Base-by-base conservation (phyloP, 108 stramenopile genomes). In the Cyclotella kingstonii region DNA sequence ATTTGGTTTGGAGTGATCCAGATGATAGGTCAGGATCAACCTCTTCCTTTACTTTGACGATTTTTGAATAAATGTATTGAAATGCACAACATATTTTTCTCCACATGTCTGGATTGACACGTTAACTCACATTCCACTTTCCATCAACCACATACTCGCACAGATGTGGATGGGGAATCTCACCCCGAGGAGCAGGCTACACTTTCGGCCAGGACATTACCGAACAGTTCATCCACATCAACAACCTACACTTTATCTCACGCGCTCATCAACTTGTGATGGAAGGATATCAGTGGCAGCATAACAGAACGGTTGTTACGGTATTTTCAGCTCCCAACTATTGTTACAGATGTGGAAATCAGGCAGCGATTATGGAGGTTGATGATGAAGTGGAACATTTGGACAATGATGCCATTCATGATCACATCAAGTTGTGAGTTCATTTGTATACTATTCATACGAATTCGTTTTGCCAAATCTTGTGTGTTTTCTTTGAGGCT, bases 1-100 rank as follows among this genome's bases (percentile, higher is more conserved):
- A 99, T 83, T 81, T 99, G 50, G 89, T 99, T 5, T 99, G 98
- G 98, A 87, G 79, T 43, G 98, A 99, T 70, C 98, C 98, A 3
- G 98, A 99, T 68, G 98, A 99, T 54, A 83, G 97, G 55, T 81
- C 52, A 50, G 79, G n/a, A 68, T 46, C 31, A 25, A 22, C 7
- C 19, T 28, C n/a, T 34, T 7, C 35, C 25, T 27, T 12, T 36
- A 14, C 9, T 54, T 23, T 44, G 3, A 30, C 23, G n/a, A n/a
- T n/a, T n/a, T n/a, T n/a, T n/a, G n/a, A n/a, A n/a, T n/a, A n/a
- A n/a, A n/a, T n/a, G n/a, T n/a, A n/a, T n/a, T n/a, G n/a, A n/a
- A n/a, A n/a, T n/a, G n/a, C n/a, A n/a, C n/a, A n/a, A n/a, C n/a
- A n/a, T n/a, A n/a, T n/a, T n/a, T n/a, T n/a, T n/a, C 2, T 19